A percentile compares a stretch with the other conserved stretches of the same genome.
These are phyloP conservation scores for Plasmodium cynomolgi DNA, from an alignment of 169 alveolate species.

Conservation along the genomic window DNA sequence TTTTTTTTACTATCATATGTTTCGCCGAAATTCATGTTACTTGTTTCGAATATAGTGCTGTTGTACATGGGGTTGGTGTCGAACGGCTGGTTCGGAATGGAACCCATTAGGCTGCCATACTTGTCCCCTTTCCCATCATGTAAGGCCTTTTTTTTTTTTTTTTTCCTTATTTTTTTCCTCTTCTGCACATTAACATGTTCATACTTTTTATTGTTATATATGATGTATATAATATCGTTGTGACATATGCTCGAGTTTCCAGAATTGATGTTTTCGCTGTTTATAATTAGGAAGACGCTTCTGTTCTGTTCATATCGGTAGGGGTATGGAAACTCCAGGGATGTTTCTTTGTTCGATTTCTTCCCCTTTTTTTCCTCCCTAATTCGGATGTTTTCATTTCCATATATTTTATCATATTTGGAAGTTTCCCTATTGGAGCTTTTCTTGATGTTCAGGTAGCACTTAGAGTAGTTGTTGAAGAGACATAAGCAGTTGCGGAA, in stretches of 20 bases:
- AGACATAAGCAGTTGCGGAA: slow-evolving; percentile 52
- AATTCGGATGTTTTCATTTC: slow-evolving; percentile 53
- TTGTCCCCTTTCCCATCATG: slow-evolving; percentile 5
- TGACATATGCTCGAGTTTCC: slow-evolving; percentile 33
- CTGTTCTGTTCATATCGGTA: slow-evolving; percentile 58
- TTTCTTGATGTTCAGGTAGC: slow-evolving; percentile 52
- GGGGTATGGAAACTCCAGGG: slow-evolving; percentile 60
- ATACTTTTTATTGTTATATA: slow-evolving; percentile 70
- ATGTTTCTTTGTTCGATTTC: slow-evolving; percentile 28
- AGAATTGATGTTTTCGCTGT: slow-evolving; percentile 47
- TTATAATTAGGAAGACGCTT: slow-evolving; percentile 59
- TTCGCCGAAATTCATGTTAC: slow-evolving; percentile 43
- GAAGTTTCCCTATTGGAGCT: slow-evolving; percentile 13
- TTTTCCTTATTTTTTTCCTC: neutral
- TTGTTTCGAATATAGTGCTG: slow-evolving; percentile 70
- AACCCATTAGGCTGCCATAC: slow-evolving; percentile 19
- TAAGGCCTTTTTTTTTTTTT: slow-evolving; percentile 17
- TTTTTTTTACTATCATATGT: neutral
- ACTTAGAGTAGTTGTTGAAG: slow-evolving; percentile 57
- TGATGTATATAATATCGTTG: slow-evolving; percentile 64
- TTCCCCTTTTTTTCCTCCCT: slow-evolving; percentile 9
- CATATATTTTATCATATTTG: slow-evolving; percentile 69
- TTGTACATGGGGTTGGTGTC: slow-evolving; percentile 52
- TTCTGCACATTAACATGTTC: slow-evolving; percentile 68
- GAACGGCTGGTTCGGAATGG: neutral